phyloP scores from a whole-genome alignment of 352 stramenopile genomes.

The Nothophytophthora sp. region DNA sequence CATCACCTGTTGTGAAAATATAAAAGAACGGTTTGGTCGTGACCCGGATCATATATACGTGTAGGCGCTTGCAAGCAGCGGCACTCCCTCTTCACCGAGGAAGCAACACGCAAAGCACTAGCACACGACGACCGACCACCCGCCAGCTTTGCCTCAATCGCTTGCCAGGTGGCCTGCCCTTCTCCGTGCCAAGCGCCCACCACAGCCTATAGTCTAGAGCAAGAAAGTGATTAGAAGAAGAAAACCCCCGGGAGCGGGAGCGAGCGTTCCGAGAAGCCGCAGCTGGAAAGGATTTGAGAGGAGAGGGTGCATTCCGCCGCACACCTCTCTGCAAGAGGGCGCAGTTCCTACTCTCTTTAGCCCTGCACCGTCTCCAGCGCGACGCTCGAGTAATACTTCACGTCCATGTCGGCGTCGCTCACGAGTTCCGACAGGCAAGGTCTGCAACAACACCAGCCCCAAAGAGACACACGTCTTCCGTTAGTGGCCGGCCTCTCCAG shows the following conservation, averaged over 20 bases:
- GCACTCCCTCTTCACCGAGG: neutral
- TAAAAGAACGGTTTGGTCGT: too few relatives aligned
- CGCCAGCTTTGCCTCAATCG: constrained; percentile 25
- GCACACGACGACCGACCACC: constrained; percentile 16
- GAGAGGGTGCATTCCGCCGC: constrained; percentile 13
- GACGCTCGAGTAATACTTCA: constrained; percentile 89
- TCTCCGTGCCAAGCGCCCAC: constrained; percentile 13
- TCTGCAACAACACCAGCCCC: constrained; percentile 24
- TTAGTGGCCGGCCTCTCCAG: too few relatives aligned
- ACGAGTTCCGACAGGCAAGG: constrained; percentile 75
- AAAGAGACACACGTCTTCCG: neutral
- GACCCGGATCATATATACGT: constrained; percentile 9
- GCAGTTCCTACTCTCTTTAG: constrained; percentile 42
- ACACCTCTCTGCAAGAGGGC: constrained; percentile 24
- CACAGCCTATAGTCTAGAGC: constrained; percentile 31
- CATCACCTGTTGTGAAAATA: too few relatives aligned
- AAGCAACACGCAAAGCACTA: constrained; percentile 7
- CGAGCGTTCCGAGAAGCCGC: constrained; percentile 3
- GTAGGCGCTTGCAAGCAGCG: neutral
- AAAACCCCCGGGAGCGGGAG: constrained; percentile 2
- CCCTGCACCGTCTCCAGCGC: constrained; percentile 75
- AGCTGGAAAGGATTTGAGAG: constrained; percentile 31
- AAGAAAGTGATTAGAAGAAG: constrained; percentile 21
- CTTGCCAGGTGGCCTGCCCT: constrained; percentile 9
- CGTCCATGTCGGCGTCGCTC: constrained; percentile 80